A percentile compares a stretch with the other conserved stretches of the same genome.
Conservation (phyloP, 768 basidiomycete genomes). For the Auricularia sp. region DNA sequence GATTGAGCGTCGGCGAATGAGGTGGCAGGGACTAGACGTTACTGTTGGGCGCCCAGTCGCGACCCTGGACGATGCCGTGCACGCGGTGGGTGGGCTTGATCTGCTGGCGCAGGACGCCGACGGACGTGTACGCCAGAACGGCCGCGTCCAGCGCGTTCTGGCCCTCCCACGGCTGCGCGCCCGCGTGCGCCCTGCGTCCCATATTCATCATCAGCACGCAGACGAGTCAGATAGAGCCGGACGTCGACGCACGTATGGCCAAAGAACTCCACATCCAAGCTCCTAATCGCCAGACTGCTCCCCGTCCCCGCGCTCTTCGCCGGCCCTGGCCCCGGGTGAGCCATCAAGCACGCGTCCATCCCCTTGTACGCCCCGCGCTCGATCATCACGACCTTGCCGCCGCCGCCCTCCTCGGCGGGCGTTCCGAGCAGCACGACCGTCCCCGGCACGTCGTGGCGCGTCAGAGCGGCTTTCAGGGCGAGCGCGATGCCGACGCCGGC, state of each 20-base stretch:
- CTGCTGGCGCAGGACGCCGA: constrained; percentile 75
- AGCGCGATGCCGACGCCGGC: constrained; percentile 62
- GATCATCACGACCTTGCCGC: constrained; percentile 62
- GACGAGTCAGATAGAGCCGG: no score
- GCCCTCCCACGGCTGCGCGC: constrained; percentile 77
- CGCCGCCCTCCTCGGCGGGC: constrained; percentile 78
- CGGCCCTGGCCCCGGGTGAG: constrained; percentile 71
- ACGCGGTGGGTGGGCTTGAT: constrained; percentile 66
- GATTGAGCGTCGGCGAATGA: not conserved
- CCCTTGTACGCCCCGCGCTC: constrained; percentile 63
- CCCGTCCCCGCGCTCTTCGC: constrained; percentile 55
- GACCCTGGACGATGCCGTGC: constrained; percentile 70
- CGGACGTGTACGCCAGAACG: constrained; percentile 72
- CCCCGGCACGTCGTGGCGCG: constrained; percentile 56
- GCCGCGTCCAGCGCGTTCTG: constrained; percentile 78
- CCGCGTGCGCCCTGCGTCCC: constrained; percentile 58
- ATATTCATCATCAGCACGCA: not conserved
- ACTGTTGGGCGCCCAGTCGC: constrained; percentile 70
- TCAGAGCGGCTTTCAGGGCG: constrained; percentile 57
- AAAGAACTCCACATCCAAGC: constrained; percentile 50
- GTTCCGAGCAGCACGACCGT: constrained; percentile 68
- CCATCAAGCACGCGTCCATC: constrained; percentile 76
- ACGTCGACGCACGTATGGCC: constrained; percentile 54
- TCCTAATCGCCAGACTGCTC: constrained; percentile 52
- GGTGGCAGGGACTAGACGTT: constrained; percentile 2